Percentiles rank a stretch among this genome's conserved stretches.
Conservation (phyloP, 768 basidiomycete genomes). For the Suillus lakei region DNA sequence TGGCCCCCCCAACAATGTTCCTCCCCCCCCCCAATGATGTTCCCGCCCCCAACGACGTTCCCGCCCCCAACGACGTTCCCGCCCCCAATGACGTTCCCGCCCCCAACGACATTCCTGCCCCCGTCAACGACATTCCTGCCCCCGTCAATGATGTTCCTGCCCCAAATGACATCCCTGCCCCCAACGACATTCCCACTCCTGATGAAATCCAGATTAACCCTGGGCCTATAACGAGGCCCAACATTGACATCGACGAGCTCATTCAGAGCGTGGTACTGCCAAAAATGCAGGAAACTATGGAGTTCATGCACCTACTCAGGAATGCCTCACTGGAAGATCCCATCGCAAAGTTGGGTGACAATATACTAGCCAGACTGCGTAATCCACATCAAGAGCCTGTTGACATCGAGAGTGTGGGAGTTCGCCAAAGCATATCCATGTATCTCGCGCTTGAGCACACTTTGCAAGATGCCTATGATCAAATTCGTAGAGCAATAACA, state of each 20-base stretch:
- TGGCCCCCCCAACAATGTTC: no score
- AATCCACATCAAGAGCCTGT: conserved; percentile 23
- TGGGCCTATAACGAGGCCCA: neutral
- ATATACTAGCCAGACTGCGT: conserved; percentile 25
- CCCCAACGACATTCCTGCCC: no score
- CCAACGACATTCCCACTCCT: no score
- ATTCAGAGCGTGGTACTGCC: neutral
- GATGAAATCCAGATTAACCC: neutral
- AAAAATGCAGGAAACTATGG: conserved; percentile 10
- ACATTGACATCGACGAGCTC: neutral
- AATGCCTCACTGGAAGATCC: conserved; percentile 16
- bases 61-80: neutral
- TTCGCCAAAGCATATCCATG: conserved; percentile 6
- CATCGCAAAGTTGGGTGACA: conserved; percentile 18
- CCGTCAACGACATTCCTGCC: no score
- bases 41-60: neutral
- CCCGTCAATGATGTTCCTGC: no score
- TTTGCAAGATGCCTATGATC: neutral
- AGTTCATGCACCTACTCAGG: conserved; percentile 14
- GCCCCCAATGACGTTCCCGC: rapidly evolving
- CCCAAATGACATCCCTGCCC: no score
- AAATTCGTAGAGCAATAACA: neutral
- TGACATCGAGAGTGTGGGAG: conserved; percentile 22
- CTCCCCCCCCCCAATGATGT: no score
- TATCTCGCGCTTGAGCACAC: neutral